Base-by-base conservation (phyloP, 768 basidiomycete genomes). In the Gelatoporia subvermispora region DNA sequence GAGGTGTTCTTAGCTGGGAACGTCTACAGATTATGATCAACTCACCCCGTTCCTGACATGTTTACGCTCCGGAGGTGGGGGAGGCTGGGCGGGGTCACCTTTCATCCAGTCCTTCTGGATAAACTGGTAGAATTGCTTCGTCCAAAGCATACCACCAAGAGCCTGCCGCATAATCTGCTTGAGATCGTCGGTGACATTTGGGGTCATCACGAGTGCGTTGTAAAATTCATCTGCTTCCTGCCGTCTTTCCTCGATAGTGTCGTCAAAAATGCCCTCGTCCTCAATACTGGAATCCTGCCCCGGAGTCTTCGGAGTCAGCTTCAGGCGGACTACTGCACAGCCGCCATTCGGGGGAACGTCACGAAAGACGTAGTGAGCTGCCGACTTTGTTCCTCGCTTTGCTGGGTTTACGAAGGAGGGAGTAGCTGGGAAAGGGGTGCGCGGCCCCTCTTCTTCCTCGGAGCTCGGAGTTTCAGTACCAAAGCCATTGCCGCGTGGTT, bases 151-250 rank as follows among this genome's bases (percentile, higher is more conserved):
- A 10, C 96, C 96, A 18, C 83, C 83, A 42, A 99, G 70, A 18
- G 94, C 96, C 69, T 98, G 96, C 53, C 96, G 76, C 91, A 91
- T 96, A 56, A 99, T 88, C 66, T 95, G 94, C 64, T 83, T 85
- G 58, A 98, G 70, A 68, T 99, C 96, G 50, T 96, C 92, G 59
- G 81, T 89, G 61, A 95, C 84, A n/a, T n/a, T 31, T 13, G 88
- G 82, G 3, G 92, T 92, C 55, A 84, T 76, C 35, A 84, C 82
- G 46, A 98, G 75, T 4, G 79, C 75, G 35, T 76, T 73, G 67
- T 97, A 99, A 64, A 99, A 99, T 68, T 99, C 96, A 64, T 98
- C 92, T 5, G 93, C 92, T 65, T 99, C 96, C 55, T 85, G 78
- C 43, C 94, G 75, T 39, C 96, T 77, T 64, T 93, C 92, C 58